These are phyloP conservation scores for Tolypocladium sp. DNA, from an alignment of 2,329 filamentous ascomycete species.

Conservation along the genomic window DNA sequence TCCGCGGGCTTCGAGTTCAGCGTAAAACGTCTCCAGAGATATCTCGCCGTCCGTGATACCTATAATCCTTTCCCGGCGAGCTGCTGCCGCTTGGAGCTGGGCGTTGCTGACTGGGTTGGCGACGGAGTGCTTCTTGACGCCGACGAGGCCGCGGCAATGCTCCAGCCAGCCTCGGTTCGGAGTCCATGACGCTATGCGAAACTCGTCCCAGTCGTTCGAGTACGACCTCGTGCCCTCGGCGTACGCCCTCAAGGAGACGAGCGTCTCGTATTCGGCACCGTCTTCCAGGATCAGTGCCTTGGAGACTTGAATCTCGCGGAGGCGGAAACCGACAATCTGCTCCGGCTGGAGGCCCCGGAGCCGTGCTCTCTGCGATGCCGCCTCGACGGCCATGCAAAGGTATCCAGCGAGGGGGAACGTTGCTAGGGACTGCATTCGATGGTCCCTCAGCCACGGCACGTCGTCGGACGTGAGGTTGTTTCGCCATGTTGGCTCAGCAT, in stretches of 20 bases:
- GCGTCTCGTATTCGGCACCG: slow-evolving; percentile 13
- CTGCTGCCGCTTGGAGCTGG: slow-evolving; percentile 3
- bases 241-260: slow-evolving; percentile 14
- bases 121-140: slow-evolving; percentile 16
- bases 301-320: slow-evolving; percentile 16
- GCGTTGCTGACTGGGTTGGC: slow-evolving; percentile 13
- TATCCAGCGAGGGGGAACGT: slow-evolving; percentile 47
- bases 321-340: slow-evolving; percentile 9
- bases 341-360: slow-evolving; percentile 11
- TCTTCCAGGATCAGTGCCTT: slow-evolving; percentile 18
- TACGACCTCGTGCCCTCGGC: slow-evolving; percentile 17
- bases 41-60: slow-evolving; percentile 2
- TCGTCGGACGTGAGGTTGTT: slow-evolving; percentile 37
- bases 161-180: slow-evolving; percentile 45
- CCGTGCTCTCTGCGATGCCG: slow-evolving; percentile 25
- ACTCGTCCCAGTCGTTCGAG: slow-evolving; percentile 44
- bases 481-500: slow-evolving; percentile 38
- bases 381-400: slow-evolving; percentile 41
- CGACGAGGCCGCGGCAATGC: slow-evolving; percentile 46
- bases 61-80: slow-evolving; percentile 5
- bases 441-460: slow-evolving; percentile 49
- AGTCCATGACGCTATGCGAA: slow-evolving; percentile 45
- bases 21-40: slow-evolving; percentile 12
- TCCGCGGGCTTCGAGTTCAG: slow-evolving; percentile 13
- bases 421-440: slow-evolving; percentile 45